Evolutionary conservation across 2,329 filamentous ascomycete genomes (phyloP).

Genomic region (Elsinoe necatrix): DNA sequence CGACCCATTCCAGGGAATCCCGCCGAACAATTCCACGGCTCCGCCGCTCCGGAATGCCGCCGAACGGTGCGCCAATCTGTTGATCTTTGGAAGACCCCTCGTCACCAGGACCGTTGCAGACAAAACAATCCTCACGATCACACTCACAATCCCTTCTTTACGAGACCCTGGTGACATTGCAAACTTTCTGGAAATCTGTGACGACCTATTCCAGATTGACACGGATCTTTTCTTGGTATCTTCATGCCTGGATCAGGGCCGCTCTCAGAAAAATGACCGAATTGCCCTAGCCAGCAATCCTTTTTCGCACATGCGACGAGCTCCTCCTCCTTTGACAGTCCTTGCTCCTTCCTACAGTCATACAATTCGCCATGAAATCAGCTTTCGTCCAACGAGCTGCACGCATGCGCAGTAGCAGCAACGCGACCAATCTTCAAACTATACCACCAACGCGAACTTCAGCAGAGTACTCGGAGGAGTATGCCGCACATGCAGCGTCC

Average conservation of each 20-base stretch:
- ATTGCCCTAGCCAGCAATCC: background rate
- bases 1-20: background rate
- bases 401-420: constrained; percentile 32
- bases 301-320: background rate
- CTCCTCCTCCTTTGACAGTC: background rate
- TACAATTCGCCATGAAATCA: constrained; percentile 17
- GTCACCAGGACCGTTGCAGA: constrained; percentile 9
- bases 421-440: constrained; percentile 30
- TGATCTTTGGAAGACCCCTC: constrained; percentile 5
- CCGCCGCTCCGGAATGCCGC: background rate
- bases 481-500: constrained; percentile 43
- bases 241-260: background rate
- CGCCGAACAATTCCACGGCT: background rate
- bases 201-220: background rate
- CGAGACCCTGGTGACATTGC: constrained; percentile 3
- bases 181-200: background rate
- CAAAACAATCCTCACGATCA: constrained; percentile 8
- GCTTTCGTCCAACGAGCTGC: constrained; percentile 18
- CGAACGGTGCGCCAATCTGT: constrained; percentile 1
- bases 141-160: background rate
- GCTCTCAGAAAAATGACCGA: background rate
- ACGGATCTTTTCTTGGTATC: background rate
- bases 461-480: constrained; percentile 39
- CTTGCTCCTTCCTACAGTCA: background rate
- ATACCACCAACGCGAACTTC: constrained; percentile 39